Percentiles rank a stretch among this genome's conserved stretches.
Evolutionary conservation across 208 protist genomes (phyloP).

Genomic region (Angomonas ambiguus): DNA sequence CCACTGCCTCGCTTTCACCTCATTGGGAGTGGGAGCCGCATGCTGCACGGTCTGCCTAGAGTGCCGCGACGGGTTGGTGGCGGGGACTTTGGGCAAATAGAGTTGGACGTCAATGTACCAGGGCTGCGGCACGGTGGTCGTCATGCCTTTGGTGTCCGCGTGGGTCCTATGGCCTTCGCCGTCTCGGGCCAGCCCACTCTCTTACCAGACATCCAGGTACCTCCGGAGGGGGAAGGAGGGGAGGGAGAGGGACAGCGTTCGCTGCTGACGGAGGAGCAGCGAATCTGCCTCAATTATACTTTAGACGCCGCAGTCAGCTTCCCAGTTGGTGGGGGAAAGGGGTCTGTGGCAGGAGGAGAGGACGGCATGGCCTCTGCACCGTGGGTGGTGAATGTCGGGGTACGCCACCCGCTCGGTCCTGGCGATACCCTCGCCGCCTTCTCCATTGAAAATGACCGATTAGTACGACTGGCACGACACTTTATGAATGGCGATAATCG

Average conservation of each 20-base stretch:
- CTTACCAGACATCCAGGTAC: not conserved
- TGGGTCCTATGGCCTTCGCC: conserved; percentile 13
- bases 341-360: not conserved
- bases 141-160: conserved; percentile 10
- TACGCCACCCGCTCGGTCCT: conserved; percentile 35
- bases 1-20: conserved; percentile 5
- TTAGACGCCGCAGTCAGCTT: conserved; percentile 19
- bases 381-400: conserved; percentile 32
- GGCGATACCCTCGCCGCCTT: conserved; percentile 51
- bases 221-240: not conserved
- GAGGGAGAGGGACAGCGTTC: not conserved
- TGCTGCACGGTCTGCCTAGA: not conserved
- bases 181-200: conserved; percentile 7
- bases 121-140: not conserved
- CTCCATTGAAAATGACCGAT: conserved; percentile 40
- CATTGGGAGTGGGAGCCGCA: not conserved
- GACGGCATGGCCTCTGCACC: conserved; percentile 13
- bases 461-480: conserved; percentile 17
- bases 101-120: conserved; percentile 6
- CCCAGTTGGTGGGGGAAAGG: conserved; percentile 1
- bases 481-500: conserved; percentile 13
- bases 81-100: conserved; percentile 17
- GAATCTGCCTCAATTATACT: conserved; percentile 12
- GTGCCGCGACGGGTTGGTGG: not conserved
- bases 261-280: conserved; percentile 3